Base-by-base conservation (phyloP, 176 grass and related monocot species). In the Triticum turgidum region DNA sequence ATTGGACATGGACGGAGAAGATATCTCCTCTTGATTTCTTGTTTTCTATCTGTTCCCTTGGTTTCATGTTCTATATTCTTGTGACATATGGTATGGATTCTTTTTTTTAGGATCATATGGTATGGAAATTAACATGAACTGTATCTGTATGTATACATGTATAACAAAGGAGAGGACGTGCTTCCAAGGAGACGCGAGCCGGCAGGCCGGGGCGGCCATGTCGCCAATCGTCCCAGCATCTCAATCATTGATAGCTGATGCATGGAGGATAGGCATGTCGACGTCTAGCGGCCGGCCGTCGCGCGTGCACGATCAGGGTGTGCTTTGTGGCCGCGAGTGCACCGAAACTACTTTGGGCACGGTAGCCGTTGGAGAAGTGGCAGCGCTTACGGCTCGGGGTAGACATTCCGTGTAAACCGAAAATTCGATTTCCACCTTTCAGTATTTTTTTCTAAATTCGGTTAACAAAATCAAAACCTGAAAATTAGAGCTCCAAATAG, bases 121-220 rank as follows among this genome's bases (percentile, higher is more conserved):
- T 30, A 78, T 71, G 80, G 73, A 35, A 9, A 69, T 4, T 17
- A 52, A 17, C 63, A 34, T 56, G 77, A 20, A 61, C 2, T 51
- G 47, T 51, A 51, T 49, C 11, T 51, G 13, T 15, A 51, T 51
- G 13, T 51, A 49, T 49, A 51, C 13, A 51, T 51, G 49, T 17
- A 51, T 51, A 51, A 51, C 49, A 5, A 5, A 51, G 49, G 18
- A n/a, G 76, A 69, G 34, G 51, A 78, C 86, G 44, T 56, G 82
- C 82, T 61, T 5, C 52, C 82, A 73, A 62, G 69, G 9, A 32
- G 22, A 80, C 22, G 80, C 73, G 63, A 49, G 80, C 80, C 80
- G 77, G 77, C 85, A 11, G 21, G 61, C 47, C 14, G 38, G 47
- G 15, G 49, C 49, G 30, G 37, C 32, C 61, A 15, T 68, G 71